Conservation (phyloP, 306 rosid genomes). For the Medicago lupulina region DNA sequence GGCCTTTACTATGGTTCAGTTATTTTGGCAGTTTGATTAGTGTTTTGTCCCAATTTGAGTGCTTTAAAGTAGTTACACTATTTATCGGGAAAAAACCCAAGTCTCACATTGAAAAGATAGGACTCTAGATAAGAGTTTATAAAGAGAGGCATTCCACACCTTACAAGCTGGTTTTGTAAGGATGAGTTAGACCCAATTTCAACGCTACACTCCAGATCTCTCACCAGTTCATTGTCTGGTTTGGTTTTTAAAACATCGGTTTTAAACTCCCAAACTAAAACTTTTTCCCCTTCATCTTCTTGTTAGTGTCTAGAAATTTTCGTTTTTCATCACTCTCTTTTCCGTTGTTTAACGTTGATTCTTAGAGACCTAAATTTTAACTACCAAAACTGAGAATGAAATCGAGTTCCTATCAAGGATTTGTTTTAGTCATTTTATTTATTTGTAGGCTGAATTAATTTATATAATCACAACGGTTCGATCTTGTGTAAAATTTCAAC, state of each 20-base stretch:
- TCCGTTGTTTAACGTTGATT: background rate
- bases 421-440: slow-evolving; percentile 1
- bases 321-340: background rate
- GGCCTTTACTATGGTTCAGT: background rate
- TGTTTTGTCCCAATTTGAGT: background rate
- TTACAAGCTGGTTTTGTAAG: too few species aligned
- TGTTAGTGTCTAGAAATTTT: slow-evolving; percentile 19
- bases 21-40: background rate
- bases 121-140: too few species aligned
- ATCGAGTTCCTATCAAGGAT: slow-evolving; percentile 14
- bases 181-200: too few species aligned
- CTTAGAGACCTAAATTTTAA: slow-evolving; percentile 15
- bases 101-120: too few species aligned
- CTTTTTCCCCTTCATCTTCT: background rate
- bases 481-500: slow-evolving; percentile 1
- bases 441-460: slow-evolving; percentile 5
- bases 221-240: background rate
- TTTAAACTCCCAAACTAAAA: background rate
- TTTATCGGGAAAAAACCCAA: too few species aligned
- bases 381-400: slow-evolving; percentile 9
- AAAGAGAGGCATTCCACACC: too few species aligned
- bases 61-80: background rate
- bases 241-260: background rate
- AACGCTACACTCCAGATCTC: background rate
- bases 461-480: slow-evolving; percentile 11